Base-by-base conservation (phyloP, 2,329 filamentous ascomycete species). In the Dactylellina haptotyla region DNA sequence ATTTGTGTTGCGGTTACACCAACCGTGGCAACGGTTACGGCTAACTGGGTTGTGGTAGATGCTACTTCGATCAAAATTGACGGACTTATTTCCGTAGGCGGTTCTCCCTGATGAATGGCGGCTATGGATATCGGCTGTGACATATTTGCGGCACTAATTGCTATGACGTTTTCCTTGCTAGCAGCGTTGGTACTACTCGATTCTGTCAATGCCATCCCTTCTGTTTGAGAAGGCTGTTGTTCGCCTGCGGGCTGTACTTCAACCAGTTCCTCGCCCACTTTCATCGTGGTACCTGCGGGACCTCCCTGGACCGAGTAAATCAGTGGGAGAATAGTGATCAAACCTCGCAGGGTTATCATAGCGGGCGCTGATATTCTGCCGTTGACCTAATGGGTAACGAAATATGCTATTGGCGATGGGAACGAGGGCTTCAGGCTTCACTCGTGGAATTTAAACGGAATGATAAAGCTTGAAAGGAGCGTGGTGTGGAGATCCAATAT, bases 1-100 rank as follows among this genome's bases (percentile, higher is more conserved):
- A 61, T 73, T 28, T 73, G 54, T n/a, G 54, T 66, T 5, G 69
- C 69, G 9, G 48, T 66, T 9, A 65, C 59, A 10, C 46, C 54
- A 8, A 66, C 39, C 1, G 69, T 73, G 18, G 61, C 59, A 14
- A 73, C 46, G 14, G 69, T 46, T 18, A 66, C 25, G 12, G 62
- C 53, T 23, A 57, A 16, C 1, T 53, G 37, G 6, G 69, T 73
- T 34, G 59, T 73, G 16, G 61, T 66, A 39, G 69, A 73, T 6
- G 61, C 53, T 3, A 50, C 45, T 48, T 61, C 56, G 28, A 62
- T 28, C 18, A 46, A 30, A 2, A 57, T n/a, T 20, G 62, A 30
- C 16, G 39, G 39, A 34, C 1, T 16, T 39, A 18, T 12, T 54
- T 54, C 10, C 3, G n/a, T 54, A 23, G 62, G 23, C 9, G 28